Conservation (phyloP, 2,329 filamentous ascomycete genomes). For the Colletotrichum sp. region DNA sequence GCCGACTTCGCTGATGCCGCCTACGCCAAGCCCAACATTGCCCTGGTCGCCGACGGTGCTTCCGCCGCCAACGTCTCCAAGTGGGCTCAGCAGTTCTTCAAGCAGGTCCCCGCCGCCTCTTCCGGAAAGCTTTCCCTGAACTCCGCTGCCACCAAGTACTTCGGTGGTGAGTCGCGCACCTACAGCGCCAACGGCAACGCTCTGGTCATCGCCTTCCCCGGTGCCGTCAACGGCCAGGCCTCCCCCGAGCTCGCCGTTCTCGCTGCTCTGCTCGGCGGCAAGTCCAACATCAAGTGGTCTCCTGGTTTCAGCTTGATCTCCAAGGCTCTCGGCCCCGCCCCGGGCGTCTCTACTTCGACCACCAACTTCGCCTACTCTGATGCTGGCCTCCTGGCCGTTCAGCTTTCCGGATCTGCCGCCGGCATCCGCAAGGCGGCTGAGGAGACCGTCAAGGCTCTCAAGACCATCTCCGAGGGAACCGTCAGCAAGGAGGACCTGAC, state of each 20-base stretch:
- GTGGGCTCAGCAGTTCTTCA: slow-evolving; percentile 95
- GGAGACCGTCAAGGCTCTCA: slow-evolving; percentile 80
- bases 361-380: slow-evolving; percentile 90
- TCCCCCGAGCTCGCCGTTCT: slow-evolving; percentile 92
- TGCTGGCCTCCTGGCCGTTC: slow-evolving; percentile 85
- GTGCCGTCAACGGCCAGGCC: slow-evolving; percentile 79
- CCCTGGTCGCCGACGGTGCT: slow-evolving; percentile 88
- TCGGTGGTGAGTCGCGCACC: slow-evolving; percentile 92
- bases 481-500: slow-evolving; percentile 84
- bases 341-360: slow-evolving; percentile 73
- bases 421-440: slow-evolving; percentile 77
- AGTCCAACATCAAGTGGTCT: slow-evolving; percentile 95
- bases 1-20: slow-evolving; percentile 77
- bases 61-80: slow-evolving; percentile 77
- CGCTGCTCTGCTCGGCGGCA: slow-evolving; percentile 85
- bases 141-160: slow-evolving; percentile 79
- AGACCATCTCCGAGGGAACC: slow-evolving; percentile 78
- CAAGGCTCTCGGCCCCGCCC: slow-evolving; percentile 73
- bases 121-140: slow-evolving; percentile 60
- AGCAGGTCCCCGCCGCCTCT: slow-evolving; percentile 63
- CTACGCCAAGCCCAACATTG: slow-evolving; percentile 90
- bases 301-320: slow-evolving; percentile 89
- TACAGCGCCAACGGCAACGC: slow-evolving; percentile 79
- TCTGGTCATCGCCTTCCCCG: slow-evolving; percentile 90
- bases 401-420: slow-evolving; percentile 76